Evolutionary conservation across 2,329 filamentous ascomycete species (phyloP).

Genomic region (Diaporthe eres): DNA sequence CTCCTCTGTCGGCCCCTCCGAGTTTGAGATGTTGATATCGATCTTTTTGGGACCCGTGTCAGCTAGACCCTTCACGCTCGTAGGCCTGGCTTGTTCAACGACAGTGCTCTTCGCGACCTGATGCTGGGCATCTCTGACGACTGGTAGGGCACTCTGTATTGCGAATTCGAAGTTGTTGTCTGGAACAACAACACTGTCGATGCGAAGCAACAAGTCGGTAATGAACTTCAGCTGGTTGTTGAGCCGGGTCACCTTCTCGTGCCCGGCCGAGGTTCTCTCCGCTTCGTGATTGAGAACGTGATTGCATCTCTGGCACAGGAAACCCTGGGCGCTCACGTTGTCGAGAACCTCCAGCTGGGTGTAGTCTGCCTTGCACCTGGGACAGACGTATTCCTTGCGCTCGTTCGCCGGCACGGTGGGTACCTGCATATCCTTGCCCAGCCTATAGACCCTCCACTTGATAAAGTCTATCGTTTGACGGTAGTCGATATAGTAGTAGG

Average conservation of each 20-base stretch:
- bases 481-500: constrained; percentile 98
- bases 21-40: constrained; percentile 77
- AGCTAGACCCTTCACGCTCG: constrained; percentile 77
- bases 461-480: constrained; percentile 95
- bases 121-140: constrained; percentile 77
- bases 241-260: constrained; percentile 80
- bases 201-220: constrained; percentile 80
- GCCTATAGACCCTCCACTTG: constrained; percentile 91
- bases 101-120: constrained; percentile 73
- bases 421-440: constrained; percentile 90
- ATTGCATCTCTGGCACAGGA: constrained; percentile 86
- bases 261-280: constrained; percentile 77
- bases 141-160: constrained; percentile 72
- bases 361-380: constrained; percentile 86
- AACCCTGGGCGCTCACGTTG: constrained; percentile 77
- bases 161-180: constrained; percentile 82
- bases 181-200: constrained; percentile 81
- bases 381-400: constrained; percentile 92
- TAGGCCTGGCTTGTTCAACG: constrained; percentile 71
- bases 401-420: constrained; percentile 85
- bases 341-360: constrained; percentile 92
- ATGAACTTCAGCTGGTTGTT: constrained; percentile 87
- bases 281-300: constrained; percentile 74
- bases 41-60: constrained; percentile 79
- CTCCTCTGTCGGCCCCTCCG: constrained; percentile 75